Evolutionary conservation across 345 rosid genomes (phyloP), one percentile per base, ranked within the genome.

Genomic region (Eucalyptus sp.): DNA sequence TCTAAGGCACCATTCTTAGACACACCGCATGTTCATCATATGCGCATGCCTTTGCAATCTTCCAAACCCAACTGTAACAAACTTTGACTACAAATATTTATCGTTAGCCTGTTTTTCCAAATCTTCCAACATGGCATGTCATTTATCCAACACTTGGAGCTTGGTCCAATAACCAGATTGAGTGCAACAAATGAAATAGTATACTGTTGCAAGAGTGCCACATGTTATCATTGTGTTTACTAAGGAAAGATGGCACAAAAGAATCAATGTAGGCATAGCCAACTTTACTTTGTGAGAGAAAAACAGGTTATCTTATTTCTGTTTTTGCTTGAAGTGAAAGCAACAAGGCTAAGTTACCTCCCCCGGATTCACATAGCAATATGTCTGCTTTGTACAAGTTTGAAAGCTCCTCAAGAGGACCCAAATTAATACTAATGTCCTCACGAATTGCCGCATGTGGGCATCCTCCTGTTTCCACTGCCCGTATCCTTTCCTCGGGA

Each of bases 371-470:
- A 88, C 99, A 98, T 80, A 98, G 99, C 90, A 98, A 96, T 87
- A 98, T 79, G 91, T 97, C 99, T 87, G 99, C 92, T 88, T 94
- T 98, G 93, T 93, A 98, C 89, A 97, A 89, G 92, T 94, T 95
- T 24, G 98, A 95, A 41, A 97, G 96, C 93, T 98, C 99, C 93
- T 98, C 99, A 7, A 97, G 98, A 86, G 98, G 99, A 88, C 99
- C 99, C 60, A 98, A 93, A 90, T 97, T 98, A 87, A 97, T 98
- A 92, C 98, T 98, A 93, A 98, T 98, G 89, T 98, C 99, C 93
- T 98, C 99, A 87, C 98, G 98, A 89, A 98, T 98, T 2, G 99
- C 99, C n/a, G 99, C 99, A 86, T 97, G 99, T 13, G 99, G 98
- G 87, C 99, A 96, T 58, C 98, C 99, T 92, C 99, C 99, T 3